Percentiles rank a stretch among this genome's conserved stretches.
Conservation (phyloP, 768 basidiomycete species). For the Leccinum broughii region DNA sequence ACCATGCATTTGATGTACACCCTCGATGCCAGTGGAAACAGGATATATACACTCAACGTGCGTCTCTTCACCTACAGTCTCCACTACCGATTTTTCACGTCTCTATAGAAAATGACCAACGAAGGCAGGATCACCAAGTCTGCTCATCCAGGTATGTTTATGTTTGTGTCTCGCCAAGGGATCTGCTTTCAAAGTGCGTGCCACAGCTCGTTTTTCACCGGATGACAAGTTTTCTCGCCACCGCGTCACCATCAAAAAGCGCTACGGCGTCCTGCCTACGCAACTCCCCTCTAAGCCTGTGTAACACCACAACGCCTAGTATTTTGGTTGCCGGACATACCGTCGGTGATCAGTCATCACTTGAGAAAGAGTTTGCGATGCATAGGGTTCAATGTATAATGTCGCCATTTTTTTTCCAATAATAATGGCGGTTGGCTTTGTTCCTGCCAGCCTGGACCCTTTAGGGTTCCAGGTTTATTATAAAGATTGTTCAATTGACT, state of each 20-base stretch:
- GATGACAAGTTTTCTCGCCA: slow-evolving; percentile 99
- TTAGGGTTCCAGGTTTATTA: too few species aligned
- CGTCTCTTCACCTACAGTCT: slow-evolving; percentile 13
- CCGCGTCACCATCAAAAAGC: slow-evolving; percentile 95
- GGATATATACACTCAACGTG: slow-evolving; percentile 93
- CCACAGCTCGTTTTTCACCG: slow-evolving; percentile 91
- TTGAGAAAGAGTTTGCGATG: background rate
- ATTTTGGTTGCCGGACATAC: background rate
- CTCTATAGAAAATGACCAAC: slow-evolving; percentile 76
- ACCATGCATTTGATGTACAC: slow-evolving; percentile 98
- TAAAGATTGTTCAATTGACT: background rate
- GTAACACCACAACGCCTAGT: slow-evolving; percentile 41
- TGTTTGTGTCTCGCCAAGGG: background rate
- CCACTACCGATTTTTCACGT: slow-evolving; percentile 5
- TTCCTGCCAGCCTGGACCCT: too few species aligned
- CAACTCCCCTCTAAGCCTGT: slow-evolving; percentile 88
- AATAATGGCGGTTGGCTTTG: background rate
- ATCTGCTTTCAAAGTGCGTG: background rate
- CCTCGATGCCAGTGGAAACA: slow-evolving; percentile 69
- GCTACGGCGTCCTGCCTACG: slow-evolving; percentile 84
- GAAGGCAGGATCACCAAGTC: slow-evolving; percentile 87
- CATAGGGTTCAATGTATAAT: background rate
- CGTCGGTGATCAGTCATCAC: background rate
- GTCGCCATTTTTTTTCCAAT: background rate
- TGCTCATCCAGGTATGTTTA: slow-evolving; percentile 85